phyloP scores from a whole-genome alignment of 306 rosid genomes.

The Morella rubra region DNA sequence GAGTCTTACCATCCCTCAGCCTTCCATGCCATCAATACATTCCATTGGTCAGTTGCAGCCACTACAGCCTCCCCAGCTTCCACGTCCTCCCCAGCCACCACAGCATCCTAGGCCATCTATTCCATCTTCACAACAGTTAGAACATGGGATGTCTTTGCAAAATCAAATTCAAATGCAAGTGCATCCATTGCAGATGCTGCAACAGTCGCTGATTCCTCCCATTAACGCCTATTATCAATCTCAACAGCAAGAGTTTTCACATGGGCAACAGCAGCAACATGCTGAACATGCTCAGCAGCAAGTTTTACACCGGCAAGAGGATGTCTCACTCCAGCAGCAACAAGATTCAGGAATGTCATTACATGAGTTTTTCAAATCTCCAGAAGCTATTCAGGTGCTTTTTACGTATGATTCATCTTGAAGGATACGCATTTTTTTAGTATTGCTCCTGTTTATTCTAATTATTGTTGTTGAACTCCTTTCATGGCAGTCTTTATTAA shows the following conservation, averaged over 20 bases:
- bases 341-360: conserved; percentile 75
- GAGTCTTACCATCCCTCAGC: conserved; percentile 48
- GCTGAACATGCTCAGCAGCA: conserved; percentile 57
- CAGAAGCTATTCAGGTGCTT: conserved; percentile 94
- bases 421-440: conserved; percentile 11
- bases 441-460: conserved; percentile 13
- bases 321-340: conserved; percentile 52
- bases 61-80: conserved; percentile 94
- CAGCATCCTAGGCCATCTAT: conserved; percentile 88
- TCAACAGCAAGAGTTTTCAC: conserved; percentile 58
- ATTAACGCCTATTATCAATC: conserved; percentile 62
- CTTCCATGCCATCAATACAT: conserved; percentile 69
- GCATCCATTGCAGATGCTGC: conserved; percentile 68
- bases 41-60: conserved; percentile 85
- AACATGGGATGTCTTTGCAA: conserved; percentile 59
- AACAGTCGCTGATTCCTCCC: conserved; percentile 73
- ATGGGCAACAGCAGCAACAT: conserved; percentile 52
- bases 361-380: conserved; percentile 88
- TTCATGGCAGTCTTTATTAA: conserved; percentile 75
- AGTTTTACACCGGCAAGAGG: conserved; percentile 37
- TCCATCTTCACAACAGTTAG: conserved; percentile 73
- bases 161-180: conserved; percentile 51
- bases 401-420: not conserved
- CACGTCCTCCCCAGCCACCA: conserved; percentile 94
- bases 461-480: conserved; percentile 23